phyloP scores from a whole-genome alignment of 768 basidiomycete species.

The Trametes maxima region DNA sequence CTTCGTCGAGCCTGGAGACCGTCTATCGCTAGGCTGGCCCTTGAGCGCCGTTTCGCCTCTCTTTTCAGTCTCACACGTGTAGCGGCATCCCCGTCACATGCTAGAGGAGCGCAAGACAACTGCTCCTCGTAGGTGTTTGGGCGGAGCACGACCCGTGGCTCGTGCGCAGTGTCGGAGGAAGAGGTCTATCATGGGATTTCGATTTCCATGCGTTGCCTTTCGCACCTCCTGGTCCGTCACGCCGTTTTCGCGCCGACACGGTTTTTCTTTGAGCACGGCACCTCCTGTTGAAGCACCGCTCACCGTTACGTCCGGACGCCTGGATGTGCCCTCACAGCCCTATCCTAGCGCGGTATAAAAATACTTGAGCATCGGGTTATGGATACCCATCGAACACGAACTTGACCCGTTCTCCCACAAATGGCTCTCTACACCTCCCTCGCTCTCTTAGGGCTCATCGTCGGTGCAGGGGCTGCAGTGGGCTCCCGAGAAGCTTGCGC shows the following conservation, averaged over 20 bases:
- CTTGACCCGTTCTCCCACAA: background rate
- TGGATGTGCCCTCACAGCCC: background rate
- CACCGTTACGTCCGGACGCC: background rate
- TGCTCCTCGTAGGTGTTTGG: background rate
- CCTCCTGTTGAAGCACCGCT: background rate
- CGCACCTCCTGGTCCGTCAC: background rate
- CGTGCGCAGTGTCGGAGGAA: background rate
- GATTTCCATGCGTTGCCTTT: background rate
- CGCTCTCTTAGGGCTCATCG: conserved; percentile 1
- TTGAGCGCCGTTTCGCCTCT: background rate
- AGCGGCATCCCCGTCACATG: background rate
- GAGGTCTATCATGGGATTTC: conserved; percentile 3
- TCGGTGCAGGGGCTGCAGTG: background rate
- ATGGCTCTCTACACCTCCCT: background rate
- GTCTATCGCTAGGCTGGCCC: background rate
- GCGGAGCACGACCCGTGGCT: background rate
- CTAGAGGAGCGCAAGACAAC: background rate
- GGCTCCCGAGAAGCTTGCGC: conserved; percentile 6
- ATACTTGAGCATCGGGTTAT: background rate
- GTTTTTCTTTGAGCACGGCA: background rate
- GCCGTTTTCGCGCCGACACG: conserved; percentile 3
- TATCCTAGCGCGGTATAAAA: conserved; percentile 2
- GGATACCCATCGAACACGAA: background rate
- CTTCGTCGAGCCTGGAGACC: background rate
- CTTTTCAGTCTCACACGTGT: background rate